Evolutionary conservation across 345 rosid species (phyloP).

Genomic region (Raphanus sativus): DNA sequence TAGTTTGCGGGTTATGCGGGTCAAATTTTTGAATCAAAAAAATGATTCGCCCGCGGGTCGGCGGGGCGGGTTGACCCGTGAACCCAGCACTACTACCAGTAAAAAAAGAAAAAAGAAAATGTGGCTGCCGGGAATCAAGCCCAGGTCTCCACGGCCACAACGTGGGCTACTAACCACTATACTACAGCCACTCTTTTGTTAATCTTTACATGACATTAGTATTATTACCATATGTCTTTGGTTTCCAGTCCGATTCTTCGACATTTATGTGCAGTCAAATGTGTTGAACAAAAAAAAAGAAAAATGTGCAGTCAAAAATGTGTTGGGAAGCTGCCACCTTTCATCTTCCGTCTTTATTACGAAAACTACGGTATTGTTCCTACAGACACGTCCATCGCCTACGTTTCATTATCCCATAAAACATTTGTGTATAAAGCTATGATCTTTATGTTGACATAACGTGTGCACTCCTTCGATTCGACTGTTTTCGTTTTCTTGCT

Average conservation of each 20-base stretch:
- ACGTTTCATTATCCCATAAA: not conserved
- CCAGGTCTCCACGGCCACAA: slow-evolving; percentile 93
- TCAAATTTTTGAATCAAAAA: too few species aligned
- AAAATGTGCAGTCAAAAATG: not conserved
- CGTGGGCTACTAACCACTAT: slow-evolving; percentile 83
- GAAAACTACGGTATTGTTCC: not conserved
- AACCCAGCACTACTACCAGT: too few species aligned
- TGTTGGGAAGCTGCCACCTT: not conserved
- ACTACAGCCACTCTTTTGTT: slow-evolving; percentile 57
- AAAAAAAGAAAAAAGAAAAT: not conserved
- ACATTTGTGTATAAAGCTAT: not conserved
- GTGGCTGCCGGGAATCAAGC: slow-evolving; percentile 93
- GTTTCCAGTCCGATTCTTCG: not conserved
- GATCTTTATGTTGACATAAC: not conserved
- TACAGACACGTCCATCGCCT: slow-evolving; percentile 2
- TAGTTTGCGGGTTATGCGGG: too few species aligned
- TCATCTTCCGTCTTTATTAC: not conserved
- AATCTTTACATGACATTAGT: not conserved
- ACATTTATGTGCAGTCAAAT: not conserved
- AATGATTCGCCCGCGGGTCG: too few species aligned
- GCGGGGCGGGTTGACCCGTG: too few species aligned
- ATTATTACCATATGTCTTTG: not conserved
- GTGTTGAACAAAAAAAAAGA: too few species aligned
- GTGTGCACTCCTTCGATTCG: not conserved
- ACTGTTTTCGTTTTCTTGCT: not conserved